Conservation (phyloP, 1,284 basidiomycete genomes). For the Cutaneotrichosporon sp. region DNA sequence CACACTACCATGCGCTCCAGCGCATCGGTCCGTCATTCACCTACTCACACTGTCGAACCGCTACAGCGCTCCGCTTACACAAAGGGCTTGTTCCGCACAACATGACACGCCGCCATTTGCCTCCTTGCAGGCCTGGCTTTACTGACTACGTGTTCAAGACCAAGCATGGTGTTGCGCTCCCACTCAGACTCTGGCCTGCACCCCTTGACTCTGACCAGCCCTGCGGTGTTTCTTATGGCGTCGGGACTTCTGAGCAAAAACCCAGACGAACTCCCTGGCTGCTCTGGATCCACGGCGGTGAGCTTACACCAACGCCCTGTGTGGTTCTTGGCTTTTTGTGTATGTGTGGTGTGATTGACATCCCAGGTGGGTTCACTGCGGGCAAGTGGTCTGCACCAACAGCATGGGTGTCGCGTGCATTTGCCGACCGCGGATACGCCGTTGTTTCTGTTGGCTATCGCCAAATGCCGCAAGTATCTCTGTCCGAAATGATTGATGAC, state of each 20-base stretch:
- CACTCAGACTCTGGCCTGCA: slow-evolving; percentile 31
- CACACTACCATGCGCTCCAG: too few species aligned
- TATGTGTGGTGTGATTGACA: not conserved
- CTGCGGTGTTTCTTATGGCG: too few species aligned
- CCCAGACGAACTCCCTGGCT: slow-evolving; percentile 13
- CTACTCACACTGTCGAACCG: too few species aligned
- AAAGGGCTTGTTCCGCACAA: too few species aligned
- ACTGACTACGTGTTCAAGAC: slow-evolving; percentile 29
- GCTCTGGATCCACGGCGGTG: slow-evolving; percentile 22
- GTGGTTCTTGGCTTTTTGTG: too few species aligned
- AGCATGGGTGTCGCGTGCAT: slow-evolving; percentile 26
- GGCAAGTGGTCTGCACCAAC: slow-evolving; percentile 19
- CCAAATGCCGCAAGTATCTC: slow-evolving; percentile 24
- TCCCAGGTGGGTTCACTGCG: slow-evolving; percentile 13
- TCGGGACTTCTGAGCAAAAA: too few species aligned
- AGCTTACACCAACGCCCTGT: too few species aligned
- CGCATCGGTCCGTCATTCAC: too few species aligned
- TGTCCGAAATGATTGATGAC: slow-evolving; percentile 27
- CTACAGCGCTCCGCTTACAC: too few species aligned
- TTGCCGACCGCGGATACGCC: slow-evolving; percentile 22
- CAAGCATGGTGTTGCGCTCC: slow-evolving; percentile 24
- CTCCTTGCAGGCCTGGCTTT: slow-evolving; percentile 15
- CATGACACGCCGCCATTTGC: slow-evolving; percentile 1
- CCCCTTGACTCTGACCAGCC: not conserved
- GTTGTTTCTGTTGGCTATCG: slow-evolving; percentile 33